Percentiles rank a stretch among this genome's conserved stretches.
phyloP scores from a whole-genome alignment of 148 eudicot genomes.

The Rhododendron molle region DNA sequence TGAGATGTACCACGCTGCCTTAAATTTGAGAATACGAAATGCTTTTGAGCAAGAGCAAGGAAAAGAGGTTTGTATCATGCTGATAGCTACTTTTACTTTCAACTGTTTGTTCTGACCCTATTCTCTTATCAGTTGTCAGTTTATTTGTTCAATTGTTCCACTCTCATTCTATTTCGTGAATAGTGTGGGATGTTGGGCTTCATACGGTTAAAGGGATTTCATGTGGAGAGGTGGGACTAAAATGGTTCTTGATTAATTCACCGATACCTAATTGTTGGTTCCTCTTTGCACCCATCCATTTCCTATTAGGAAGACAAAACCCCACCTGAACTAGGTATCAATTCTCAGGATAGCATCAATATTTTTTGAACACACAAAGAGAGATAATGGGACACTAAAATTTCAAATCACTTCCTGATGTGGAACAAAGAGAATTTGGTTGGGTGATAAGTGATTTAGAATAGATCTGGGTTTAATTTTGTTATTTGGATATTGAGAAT shows the following conservation, averaged over 20 bases:
- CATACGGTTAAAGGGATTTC: neutral
- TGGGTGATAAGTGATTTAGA: neutral
- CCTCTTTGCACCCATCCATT: neutral
- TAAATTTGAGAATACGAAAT: conserved; percentile 59
- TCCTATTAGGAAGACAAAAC: neutral
- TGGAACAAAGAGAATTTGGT: neutral
- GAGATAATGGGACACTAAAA: neutral
- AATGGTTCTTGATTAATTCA: neutral
- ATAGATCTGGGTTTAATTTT: neutral
- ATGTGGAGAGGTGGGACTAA: neutral
- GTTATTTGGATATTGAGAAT: neutral
- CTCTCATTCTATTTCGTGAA: neutral
- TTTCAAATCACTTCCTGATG: neutral
- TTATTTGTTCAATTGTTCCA: neutral
- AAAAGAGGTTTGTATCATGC: conserved; percentile 50
- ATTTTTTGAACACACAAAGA: neutral
- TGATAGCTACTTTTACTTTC: neutral
- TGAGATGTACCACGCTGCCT: conserved; percentile 85
- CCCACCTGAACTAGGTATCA: neutral
- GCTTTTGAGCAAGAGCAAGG: conserved; percentile 57
- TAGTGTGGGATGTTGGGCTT: neutral
- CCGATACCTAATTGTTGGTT: neutral
- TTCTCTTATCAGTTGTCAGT: neutral
- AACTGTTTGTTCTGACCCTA: neutral
- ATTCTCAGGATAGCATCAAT: neutral